Base-by-base conservation (phyloP, 2,329 filamentous ascomycete genomes). In the Passalora sequoiae region DNA sequence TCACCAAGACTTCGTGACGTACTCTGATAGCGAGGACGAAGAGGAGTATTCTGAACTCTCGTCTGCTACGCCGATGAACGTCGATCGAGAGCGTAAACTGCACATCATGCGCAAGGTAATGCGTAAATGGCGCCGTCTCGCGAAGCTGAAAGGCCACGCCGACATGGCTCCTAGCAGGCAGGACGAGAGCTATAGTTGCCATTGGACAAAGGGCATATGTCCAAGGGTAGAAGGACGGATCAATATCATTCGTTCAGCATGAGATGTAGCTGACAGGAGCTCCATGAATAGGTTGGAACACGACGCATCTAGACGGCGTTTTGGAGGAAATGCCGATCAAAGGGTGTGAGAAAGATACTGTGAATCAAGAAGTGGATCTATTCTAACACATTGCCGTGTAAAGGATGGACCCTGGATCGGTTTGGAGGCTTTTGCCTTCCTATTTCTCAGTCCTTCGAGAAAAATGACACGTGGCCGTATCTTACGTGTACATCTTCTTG, bases 181-280 rank as follows among this genome's bases (percentile, higher is more conserved):
- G 38, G 74, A 69, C 1, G 80, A 81, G 47, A 75, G 80, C 38
- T 80, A 84, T 22, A 68, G 68, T 27, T 74, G 76, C 2, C 75
- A 83, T 51, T 94, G 88, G 87, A 91, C 86, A 6, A 79, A 77
- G 50, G 83, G 86, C 1, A 89, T 94, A 62, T 79, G 83, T 43
- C 89, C 89, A 1, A 75, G 76, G 44, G 49, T 91, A 6, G 88
- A 94, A 61, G 87, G 86, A 1, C 76, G 88, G 36, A 94, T 94
- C 44, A 54, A 46, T 38, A 60, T 62, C 21, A 30, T 59, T 10
- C 51, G 51, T 21, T 41, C 16, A 15, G 36, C 38, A 10, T n/a
- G n/a, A n/a, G n/a, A n/a, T n/a, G n/a, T n/a, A n/a, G n/a, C n/a
- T n/a, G n/a, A n/a, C n/a, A n/a, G n/a, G n/a, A n/a, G n/a, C n/a